phyloP scores from a whole-genome alignment of 441 rosid genomes.

The Daphne laureola region DNA sequence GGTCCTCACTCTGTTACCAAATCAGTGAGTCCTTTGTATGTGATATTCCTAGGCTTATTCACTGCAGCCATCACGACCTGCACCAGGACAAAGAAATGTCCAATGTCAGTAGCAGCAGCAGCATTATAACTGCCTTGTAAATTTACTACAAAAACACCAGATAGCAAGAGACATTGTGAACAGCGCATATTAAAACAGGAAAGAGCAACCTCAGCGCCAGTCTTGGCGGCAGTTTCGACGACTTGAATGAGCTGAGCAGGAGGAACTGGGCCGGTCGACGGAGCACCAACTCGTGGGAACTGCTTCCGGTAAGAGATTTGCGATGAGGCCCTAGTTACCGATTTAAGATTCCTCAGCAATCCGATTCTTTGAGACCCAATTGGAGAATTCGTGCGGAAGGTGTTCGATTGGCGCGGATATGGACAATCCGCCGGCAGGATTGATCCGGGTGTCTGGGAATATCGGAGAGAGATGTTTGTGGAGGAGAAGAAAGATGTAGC shows the following conservation, averaged over 20 bases:
- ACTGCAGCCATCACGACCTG: constrained; percentile 94
- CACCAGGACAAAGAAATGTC: constrained; percentile 3
- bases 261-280: constrained; percentile 58
- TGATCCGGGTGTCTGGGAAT: constrained; percentile 26
- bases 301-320: constrained; percentile 34
- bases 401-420: constrained; percentile 16
- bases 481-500: constrained; percentile 39
- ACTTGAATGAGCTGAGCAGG: constrained; percentile 56
- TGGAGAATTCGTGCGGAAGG: constrained; percentile 12
- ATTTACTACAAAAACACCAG: neutral
- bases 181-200: neutral
- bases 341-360: constrained; percentile 11
- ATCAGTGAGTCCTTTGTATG: constrained; percentile 84
- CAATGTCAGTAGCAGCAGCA: too few species aligned
- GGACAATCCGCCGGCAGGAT: constrained; percentile 17
- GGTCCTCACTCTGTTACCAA: constrained; percentile 81
- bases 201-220: constrained; percentile 71
- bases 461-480: constrained; percentile 28
- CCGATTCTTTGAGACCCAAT: constrained; percentile 20
- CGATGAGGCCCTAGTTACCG: constrained; percentile 39
- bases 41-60: constrained; percentile 65
- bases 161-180: too few species aligned
- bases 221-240: constrained; percentile 71
- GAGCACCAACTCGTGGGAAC: constrained; percentile 57
- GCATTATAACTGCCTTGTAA: too few species aligned